Base-by-base conservation (phyloP, 805 yeast species). In the Candida insectorum region DNA sequence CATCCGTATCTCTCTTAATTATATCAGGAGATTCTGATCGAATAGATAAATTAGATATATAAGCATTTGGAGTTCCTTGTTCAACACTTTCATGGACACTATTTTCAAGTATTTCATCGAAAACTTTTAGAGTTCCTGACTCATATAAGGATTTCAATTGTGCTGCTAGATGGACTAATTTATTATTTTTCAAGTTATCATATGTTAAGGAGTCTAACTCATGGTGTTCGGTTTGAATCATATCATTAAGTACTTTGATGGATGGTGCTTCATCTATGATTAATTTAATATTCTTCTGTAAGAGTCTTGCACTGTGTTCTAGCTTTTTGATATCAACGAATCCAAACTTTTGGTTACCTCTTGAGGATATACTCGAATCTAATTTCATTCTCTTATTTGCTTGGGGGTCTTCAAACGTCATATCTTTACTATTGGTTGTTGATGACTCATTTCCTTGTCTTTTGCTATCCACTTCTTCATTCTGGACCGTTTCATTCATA, bases 221-320 rank as follows among this genome's bases (percentile, higher is more conserved):
- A n/a, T 60, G 46, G 16, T 49, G 41, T n/a, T 60, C 46, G 11
- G 56, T 45, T 9, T 54, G 45, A 2, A 70, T 35, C 25, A 50
- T 57, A 41, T 25, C 46, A 36, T 47, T 61, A 39, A 67, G 71
- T 56, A 69, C 59, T 10, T 65, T 56, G 9, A 62, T 44, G 32
- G 72, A 71, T 3, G 87, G 87, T 1, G 86, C 71, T n/a, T 72
- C 71, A 4, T 69, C 61, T 2, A 81, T 37, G 13, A 84, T 66
- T 9, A 66, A 59, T 31, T 62, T 62, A 6, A 80, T 60, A 16
- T 76, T 63, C 27, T 72, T 75, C 36, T 80, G 77, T 3, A 81
- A 41, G 16, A 53, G 45, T 25, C 66, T 51, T 9, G 69, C 58
- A 25, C 64, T 53, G 40, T 66, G 63, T 44, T 66, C 72, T 16